These are phyloP conservation scores for Phalaenopsis equestris DNA, from an alignment of 106 monocot species.

Conservation along the genomic window DNA sequence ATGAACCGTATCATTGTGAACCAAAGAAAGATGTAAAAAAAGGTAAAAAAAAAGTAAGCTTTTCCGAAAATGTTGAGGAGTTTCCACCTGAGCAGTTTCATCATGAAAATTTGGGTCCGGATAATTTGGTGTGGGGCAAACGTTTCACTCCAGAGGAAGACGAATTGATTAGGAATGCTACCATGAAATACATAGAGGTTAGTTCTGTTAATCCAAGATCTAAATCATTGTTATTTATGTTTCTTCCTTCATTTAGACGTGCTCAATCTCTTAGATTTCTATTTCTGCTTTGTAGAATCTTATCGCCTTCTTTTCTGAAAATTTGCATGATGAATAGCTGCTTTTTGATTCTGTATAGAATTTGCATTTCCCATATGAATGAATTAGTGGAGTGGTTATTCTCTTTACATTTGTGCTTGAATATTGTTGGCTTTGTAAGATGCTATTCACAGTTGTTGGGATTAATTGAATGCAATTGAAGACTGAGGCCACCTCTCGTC, in stretches of 20 bases:
- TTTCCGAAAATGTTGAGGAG: conserved; percentile 26
- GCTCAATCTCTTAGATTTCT: not conserved
- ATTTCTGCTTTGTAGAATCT: not conserved
- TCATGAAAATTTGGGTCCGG: not conserved
- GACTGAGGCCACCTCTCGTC: too few relatives aligned
- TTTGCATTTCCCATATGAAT: not conserved
- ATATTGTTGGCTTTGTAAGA: not conserved
- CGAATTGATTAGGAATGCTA: conserved; percentile 23
- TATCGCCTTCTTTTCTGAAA: not conserved
- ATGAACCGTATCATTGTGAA: not conserved
- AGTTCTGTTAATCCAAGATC: not conserved
- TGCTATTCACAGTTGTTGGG: not conserved
- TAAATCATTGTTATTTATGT: not conserved
- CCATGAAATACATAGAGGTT: conserved; percentile 37
- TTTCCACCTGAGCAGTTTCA: conserved; percentile 5
- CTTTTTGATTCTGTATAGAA: not conserved
- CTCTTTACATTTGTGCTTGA: not conserved
- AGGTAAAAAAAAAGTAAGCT: conserved; percentile 18
- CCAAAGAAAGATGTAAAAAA: conserved; percentile 5
- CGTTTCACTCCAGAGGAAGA: conserved; percentile 49
- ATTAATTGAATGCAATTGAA: not conserved
- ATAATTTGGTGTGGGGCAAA: conserved; percentile 27
- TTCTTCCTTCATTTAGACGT: not conserved
- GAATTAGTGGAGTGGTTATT: not conserved
- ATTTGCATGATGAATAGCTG: not conserved